These are phyloP conservation scores for Gossypium aridum DNA, from an alignment of 441 rosid species.

Conservation along the genomic window DNA sequence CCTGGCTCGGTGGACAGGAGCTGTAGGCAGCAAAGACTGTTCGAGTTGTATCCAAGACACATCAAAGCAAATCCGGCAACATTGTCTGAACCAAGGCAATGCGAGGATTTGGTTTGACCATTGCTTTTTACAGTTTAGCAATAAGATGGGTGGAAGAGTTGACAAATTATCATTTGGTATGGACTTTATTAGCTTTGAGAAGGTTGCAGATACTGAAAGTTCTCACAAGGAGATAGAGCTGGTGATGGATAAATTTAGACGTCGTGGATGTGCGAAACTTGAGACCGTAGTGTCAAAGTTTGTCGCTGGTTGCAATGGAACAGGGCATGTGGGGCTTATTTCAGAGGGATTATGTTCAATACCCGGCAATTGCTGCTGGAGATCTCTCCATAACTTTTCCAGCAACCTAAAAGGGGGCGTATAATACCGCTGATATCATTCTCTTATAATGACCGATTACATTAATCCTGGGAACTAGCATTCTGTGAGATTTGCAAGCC, in stretches of 20 bases:
- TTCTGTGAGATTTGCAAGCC: constrained; percentile 3
- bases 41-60: constrained; percentile 51
- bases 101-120: constrained; percentile 60
- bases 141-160: constrained; percentile 36
- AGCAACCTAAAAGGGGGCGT: too few species aligned
- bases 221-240: constrained; percentile 38
- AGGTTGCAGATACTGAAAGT: constrained; percentile 37
- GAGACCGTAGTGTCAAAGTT: constrained; percentile 39
- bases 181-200: constrained; percentile 37
- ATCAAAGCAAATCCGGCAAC: constrained; percentile 38
- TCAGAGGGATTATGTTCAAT: constrained; percentile 49
- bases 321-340: constrained; percentile 57
- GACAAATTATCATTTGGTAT: constrained; percentile 38
- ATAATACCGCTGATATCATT: too few species aligned
- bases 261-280: constrained; percentile 52
- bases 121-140: constrained; percentile 48
- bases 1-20: constrained; percentile 67
- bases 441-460: too few species aligned
- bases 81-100: constrained; percentile 48
- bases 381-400: constrained; percentile 3
- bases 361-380: constrained; percentile 45
- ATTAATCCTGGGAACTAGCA: too few species aligned
- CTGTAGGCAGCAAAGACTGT: constrained; percentile 42
- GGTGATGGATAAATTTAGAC: constrained; percentile 34
- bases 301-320: constrained; percentile 49